phyloP scores from a whole-genome alignment of 805 yeast genomes.

The Wickerhamomyces queroliae region DNA sequence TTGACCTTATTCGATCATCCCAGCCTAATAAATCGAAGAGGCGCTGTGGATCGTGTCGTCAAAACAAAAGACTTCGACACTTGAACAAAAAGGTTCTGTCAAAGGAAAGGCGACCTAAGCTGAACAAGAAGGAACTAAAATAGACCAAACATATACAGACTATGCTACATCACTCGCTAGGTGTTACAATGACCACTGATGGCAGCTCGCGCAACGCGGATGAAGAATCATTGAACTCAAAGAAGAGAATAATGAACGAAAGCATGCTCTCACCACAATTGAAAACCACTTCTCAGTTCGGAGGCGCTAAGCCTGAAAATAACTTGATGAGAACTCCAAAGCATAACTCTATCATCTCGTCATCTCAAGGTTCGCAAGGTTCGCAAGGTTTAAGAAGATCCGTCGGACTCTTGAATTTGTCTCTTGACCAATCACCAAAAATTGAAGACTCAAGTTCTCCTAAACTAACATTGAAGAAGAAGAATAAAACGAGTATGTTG shows the following conservation, averaged over 20 bases:
- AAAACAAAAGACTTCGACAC: too few relatives aligned
- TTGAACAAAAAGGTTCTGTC: too few relatives aligned
- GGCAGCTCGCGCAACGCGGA: constrained; percentile 14
- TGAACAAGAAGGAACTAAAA: too few relatives aligned
- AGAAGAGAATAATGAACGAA: constrained; percentile 21
- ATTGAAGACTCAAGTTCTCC: constrained; percentile 14
- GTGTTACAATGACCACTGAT: too few relatives aligned
- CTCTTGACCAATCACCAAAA: constrained; percentile 33
- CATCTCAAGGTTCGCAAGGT: constrained; percentile 21
- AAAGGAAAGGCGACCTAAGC: too few relatives aligned
- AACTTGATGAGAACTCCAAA: constrained; percentile 16
- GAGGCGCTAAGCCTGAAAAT: constrained; percentile 3
- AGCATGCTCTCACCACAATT: constrained; percentile 22
- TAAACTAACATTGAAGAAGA: constrained; percentile 15
- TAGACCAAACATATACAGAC: too few relatives aligned
- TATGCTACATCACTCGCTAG: too few relatives aligned
- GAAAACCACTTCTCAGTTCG: constrained; percentile 10
- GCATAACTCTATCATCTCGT: constrained; percentile 11
- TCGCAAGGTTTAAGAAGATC: constrained; percentile 39
- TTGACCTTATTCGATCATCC: too few relatives aligned
- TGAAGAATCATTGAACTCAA: constrained; percentile 8
- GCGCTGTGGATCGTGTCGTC: too few relatives aligned
- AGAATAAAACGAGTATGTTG: constrained; percentile 11
- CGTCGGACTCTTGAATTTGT: constrained; percentile 44
- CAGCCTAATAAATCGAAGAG: too few relatives aligned